Conservation (phyloP, 2,329 filamentous ascomycete genomes). For the Fusarium sp. region DNA sequence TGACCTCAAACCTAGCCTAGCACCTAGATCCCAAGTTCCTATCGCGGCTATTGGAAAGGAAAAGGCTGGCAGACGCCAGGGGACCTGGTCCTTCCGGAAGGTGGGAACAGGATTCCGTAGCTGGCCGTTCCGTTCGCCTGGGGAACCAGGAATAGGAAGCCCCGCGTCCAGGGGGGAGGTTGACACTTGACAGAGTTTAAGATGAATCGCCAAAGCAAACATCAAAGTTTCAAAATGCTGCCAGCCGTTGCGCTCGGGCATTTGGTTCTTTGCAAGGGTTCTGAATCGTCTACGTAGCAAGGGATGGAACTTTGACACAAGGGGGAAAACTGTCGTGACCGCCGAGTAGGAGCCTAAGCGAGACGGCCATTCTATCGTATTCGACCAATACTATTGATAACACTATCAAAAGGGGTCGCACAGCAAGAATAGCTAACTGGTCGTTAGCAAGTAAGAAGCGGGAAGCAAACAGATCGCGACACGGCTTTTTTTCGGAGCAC, state of each 20-base stretch:
- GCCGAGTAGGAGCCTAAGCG: no score
- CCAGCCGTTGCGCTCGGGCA: slow-evolving; percentile 18
- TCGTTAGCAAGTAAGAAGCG: slow-evolving; percentile 3
- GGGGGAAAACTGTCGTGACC: background rate
- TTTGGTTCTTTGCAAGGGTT: slow-evolving; percentile 26
- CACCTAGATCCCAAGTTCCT: no score
- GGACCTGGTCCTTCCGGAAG: slow-evolving; percentile 28
- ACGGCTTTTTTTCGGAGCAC: slow-evolving; percentile 9
- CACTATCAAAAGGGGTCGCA: background rate
- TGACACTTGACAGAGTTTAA: background rate
- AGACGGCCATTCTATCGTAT: no score
- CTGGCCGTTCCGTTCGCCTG: slow-evolving; percentile 11
- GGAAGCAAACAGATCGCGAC: slow-evolving; percentile 8
- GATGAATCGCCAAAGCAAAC: slow-evolving; percentile 36
- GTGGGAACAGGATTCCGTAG: slow-evolving; percentile 33
- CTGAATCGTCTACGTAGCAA: slow-evolving; percentile 19
- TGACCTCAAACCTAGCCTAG: slow-evolving; percentile 14
- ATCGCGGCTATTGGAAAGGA: slow-evolving; percentile 16
- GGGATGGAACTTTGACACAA: slow-evolving; percentile 3
- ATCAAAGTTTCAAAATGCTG: slow-evolving; percentile 36
- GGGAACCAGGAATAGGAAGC: slow-evolving; percentile 28
- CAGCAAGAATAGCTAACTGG: slow-evolving; percentile 10
- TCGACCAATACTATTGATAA: no score
- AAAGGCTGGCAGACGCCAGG: slow-evolving; percentile 14
- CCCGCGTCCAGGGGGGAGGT: slow-evolving; percentile 13